Conservation (phyloP, 495 filamentous ascomycete species). For the Aspergillus hancockii region DNA sequence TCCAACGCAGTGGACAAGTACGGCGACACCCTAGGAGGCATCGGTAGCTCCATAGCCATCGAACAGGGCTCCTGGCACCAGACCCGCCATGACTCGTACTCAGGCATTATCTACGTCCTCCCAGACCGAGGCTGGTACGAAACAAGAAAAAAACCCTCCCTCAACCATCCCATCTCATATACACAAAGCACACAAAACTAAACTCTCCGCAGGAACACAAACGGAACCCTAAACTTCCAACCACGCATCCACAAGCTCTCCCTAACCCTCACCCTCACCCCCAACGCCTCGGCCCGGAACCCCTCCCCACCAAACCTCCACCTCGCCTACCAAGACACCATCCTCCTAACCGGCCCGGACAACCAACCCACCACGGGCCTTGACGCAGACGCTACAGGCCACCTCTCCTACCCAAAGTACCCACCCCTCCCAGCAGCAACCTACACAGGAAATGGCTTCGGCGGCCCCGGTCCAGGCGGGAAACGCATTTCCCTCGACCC, state of each 20-base stretch:
- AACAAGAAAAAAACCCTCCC: no score
- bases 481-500: constrained; percentile 64
- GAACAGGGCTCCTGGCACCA: constrained; percentile 65
- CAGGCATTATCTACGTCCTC: constrained; percentile 62
- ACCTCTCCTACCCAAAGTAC: constrained; percentile 57
- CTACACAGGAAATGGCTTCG: constrained; percentile 75
- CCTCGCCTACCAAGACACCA: constrained; percentile 66
- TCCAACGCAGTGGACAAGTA: constrained; percentile 66
- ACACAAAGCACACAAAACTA: not conserved
- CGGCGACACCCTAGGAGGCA: constrained; percentile 70
- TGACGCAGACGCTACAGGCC: constrained; percentile 60
- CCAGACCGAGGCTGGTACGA: constrained; percentile 73
- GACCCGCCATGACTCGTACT: constrained; percentile 53
- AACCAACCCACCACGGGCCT: constrained; percentile 72
- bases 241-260: constrained; percentile 72
- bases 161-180: not conserved
- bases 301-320: constrained; percentile 66
- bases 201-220: constrained; percentile 55
- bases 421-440: constrained; percentile 66
- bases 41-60: constrained; percentile 68
- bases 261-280: constrained; percentile 57
- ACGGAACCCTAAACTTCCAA: constrained; percentile 76
- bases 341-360: constrained; percentile 66
- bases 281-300: constrained; percentile 51
- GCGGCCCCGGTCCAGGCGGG: constrained; percentile 59